Base-by-base conservation (phyloP, 1,139 yeast genomes). In the Kodamaea sp. region DNA sequence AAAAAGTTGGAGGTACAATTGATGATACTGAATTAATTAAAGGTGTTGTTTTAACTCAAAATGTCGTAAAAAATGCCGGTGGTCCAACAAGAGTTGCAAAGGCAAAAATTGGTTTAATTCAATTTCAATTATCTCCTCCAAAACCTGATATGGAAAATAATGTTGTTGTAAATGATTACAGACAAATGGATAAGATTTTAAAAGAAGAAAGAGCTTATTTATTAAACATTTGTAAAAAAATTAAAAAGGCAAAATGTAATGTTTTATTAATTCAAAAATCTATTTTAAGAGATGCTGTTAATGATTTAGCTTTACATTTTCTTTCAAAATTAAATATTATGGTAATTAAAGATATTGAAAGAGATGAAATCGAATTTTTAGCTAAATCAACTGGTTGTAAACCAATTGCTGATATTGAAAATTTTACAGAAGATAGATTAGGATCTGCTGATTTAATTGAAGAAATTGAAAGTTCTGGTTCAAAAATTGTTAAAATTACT, bases 71-170 rank as follows among this genome's bases (percentile, higher is more conserved):
- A 61, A 71, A 76, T 46, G 97, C 97, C 2, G 96, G 96, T 35
- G 98, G 97, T n/a, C 98, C 98, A 42, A 75, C 87, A 7, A 79
- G 97, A 60, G 77, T 88, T 62, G 98, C 92, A 61, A 92, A 90
- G 72, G 98, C 98, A 23, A 76, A 73, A 49, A 88, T 92, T 52
- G 99, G 94, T 8, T 75, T 92, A 54, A 78, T 92, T 48, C 99
- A 94, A 65, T 92, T 92, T 70, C 98, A 92, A 66, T 73, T 92
- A 46, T 89, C 97, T 26, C 98, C 99, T 32, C 99, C 99, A 53
- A 92, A 92, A 62, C 99, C 99, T 30, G 99, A 92, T 60, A 87
- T 94, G 84, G 98, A 92, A 66, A 92, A 92, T 61, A 92, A 90
- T 59, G 94, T 92, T 42, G 96, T 94, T 39, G 97, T 92, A 39